Evolutionary conservation across 257 asterid genomes (phyloP).

Genomic region (Scutellaria baicalensis): DNA sequence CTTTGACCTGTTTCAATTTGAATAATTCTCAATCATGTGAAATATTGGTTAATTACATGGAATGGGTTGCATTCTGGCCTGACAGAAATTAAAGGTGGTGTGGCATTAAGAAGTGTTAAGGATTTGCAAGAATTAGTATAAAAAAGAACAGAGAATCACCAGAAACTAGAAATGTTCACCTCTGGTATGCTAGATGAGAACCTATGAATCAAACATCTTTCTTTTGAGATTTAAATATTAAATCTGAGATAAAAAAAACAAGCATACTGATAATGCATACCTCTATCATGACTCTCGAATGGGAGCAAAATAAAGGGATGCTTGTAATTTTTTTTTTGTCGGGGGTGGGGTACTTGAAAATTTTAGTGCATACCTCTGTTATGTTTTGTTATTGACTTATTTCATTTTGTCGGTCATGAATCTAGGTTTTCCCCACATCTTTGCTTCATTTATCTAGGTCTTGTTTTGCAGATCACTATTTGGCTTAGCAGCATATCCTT

Average conservation of each 20-base stretch:
- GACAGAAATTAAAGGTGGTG: too few relatives aligned
- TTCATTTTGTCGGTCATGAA: background rate
- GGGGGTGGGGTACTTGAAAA: background rate
- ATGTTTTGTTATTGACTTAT: background rate
- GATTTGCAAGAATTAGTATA: too few relatives aligned
- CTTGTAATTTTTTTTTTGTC: too few relatives aligned
- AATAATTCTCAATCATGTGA: background rate
- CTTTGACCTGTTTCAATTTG: background rate
- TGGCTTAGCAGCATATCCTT: slow-evolving; percentile 87
- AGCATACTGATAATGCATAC: background rate
- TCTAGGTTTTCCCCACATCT: background rate
- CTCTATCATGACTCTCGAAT: background rate
- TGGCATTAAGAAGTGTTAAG: too few relatives aligned
- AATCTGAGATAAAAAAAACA: too few relatives aligned
- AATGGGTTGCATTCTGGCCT: too few relatives aligned
- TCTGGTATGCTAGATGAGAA: too few relatives aligned
- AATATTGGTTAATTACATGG: background rate
- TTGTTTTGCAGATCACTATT: slow-evolving; percentile 59
- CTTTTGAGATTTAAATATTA: too few relatives aligned
- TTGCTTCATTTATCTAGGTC: slow-evolving; percentile 14
- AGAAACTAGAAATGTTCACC: too few relatives aligned
- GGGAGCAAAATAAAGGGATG: background rate
- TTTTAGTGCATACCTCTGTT: too few relatives aligned
- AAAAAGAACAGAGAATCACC: too few relatives aligned
- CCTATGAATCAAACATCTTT: too few relatives aligned